phyloP scores from a whole-genome alignment of 2,329 filamentous ascomycete genomes.

The Aureobasidium subglaciale region DNA sequence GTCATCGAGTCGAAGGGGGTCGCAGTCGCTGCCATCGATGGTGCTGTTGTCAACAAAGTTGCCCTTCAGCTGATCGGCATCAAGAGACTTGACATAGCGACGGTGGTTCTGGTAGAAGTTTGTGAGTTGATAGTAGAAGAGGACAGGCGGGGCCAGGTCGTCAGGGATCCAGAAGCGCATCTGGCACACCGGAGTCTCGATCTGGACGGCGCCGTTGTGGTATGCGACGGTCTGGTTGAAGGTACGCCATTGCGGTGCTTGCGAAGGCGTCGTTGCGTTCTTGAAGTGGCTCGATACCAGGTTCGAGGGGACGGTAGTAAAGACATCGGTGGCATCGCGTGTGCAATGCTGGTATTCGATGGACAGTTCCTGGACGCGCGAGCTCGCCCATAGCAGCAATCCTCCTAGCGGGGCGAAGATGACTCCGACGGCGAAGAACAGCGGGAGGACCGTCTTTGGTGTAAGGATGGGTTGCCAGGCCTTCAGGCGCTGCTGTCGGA shows the following conservation, averaged over 20 bases:
- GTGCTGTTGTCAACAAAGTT: constrained; percentile 51
- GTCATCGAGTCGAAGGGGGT: constrained; percentile 50
- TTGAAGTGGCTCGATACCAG: constrained; percentile 68
- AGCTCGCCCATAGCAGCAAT: constrained; percentile 75
- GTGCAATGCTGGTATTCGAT: constrained; percentile 85
- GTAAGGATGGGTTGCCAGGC: constrained; percentile 98
- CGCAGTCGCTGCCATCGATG: constrained; percentile 65
- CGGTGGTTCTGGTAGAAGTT: constrained; percentile 99
- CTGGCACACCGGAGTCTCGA: constrained; percentile 53
- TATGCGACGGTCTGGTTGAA: constrained; percentile 18
- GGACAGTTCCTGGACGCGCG: constrained; percentile 77
- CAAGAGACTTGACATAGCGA: constrained; percentile 86
- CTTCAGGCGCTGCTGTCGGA: constrained; percentile 92
- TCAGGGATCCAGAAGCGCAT: constrained; percentile 75
- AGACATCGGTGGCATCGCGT: constrained; percentile 44
- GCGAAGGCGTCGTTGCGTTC: constrained; percentile 24
- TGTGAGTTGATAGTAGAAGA: constrained; percentile 90
- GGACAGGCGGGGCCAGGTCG: constrained; percentile 69
- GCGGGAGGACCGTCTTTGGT: constrained; percentile 82
- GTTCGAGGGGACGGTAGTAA: constrained; percentile 47
- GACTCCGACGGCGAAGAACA: constrained; percentile 85
- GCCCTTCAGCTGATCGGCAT: constrained; percentile 75
- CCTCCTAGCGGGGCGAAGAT: constrained; percentile 93
- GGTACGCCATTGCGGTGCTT: constrained; percentile 24
- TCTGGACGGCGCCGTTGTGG: constrained; percentile 22